phyloP scores from a whole-genome alignment of 352 stramenopile species.

The Hyaloperonospora brassicae region DNA sequence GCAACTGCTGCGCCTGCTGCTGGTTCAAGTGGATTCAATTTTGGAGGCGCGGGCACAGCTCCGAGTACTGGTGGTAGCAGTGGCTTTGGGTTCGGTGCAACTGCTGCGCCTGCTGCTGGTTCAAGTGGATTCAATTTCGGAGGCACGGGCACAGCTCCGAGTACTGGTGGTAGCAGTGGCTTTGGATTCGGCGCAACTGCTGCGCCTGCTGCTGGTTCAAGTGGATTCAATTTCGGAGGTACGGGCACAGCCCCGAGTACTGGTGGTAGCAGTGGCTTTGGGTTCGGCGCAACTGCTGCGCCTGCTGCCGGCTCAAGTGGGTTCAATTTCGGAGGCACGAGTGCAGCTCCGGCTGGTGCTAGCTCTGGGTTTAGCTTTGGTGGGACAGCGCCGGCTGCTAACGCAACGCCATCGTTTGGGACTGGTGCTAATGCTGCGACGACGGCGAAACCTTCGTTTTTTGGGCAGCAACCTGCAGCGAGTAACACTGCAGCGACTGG shows the following conservation, averaged over 20 bases:
- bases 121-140: neutral
- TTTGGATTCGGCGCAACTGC: too few species aligned
- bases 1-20: constrained; percentile 1
- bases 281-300: neutral
- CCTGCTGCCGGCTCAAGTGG: neutral
- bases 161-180: too few species aligned
- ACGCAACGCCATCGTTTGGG: constrained; percentile 25
- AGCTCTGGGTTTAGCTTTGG: constrained; percentile 40
- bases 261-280: too few species aligned
- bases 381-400: constrained; percentile 18
- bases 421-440: constrained; percentile 20
- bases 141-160: too few species aligned
- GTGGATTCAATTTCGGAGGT: too few species aligned
- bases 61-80: too few species aligned
- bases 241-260: too few species aligned
- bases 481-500: constrained; percentile 22
- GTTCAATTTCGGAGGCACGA: constrained; percentile 1
- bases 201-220: too few species aligned
- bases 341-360: constrained; percentile 11
- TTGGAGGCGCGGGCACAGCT: constrained; percentile 1
- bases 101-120: constrained; percentile 9
- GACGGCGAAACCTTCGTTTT: constrained; percentile 40
- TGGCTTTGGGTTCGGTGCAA: constrained; percentile 22
- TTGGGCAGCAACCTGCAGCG: constrained; percentile 32
- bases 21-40: constrained; percentile 28